These are phyloP conservation scores for Apodospora peruviana DNA, from an alignment of 495 filamentous ascomycete species.

Conservation along the genomic window DNA sequence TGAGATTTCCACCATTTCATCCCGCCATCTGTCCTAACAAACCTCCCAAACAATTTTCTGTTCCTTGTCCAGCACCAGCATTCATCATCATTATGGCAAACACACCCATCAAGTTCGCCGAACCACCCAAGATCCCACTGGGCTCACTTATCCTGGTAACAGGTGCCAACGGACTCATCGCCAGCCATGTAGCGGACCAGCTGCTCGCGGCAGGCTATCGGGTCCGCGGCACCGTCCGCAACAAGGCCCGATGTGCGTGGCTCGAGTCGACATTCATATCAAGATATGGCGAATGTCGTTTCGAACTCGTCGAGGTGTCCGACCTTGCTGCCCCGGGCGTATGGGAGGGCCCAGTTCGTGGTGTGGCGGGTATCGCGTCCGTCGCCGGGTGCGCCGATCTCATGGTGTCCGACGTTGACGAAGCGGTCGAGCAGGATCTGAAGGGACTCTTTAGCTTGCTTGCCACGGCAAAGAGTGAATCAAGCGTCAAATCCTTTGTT, in stretches of 20 bases:
- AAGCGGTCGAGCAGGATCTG: constrained; percentile 7
- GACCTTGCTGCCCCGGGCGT: constrained; percentile 30
- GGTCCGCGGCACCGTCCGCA: constrained; percentile 46
- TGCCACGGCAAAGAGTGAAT: constrained; percentile 9
- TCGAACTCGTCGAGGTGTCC: constrained; percentile 32
- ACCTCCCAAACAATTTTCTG: too few relatives aligned
- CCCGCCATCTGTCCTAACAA: too few relatives aligned
- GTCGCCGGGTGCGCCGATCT: constrained; percentile 8
- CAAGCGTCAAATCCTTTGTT: constrained; percentile 17
- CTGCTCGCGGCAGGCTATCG: constrained; percentile 42
- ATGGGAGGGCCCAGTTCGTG: constrained; percentile 34
- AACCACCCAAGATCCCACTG: constrained; percentile 10
- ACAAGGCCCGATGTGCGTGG: constrained; percentile 32
- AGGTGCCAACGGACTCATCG: constrained; percentile 50
- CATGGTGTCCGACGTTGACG: constrained; percentile 6
- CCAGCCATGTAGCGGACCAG: constrained; percentile 41
- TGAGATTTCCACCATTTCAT: too few relatives aligned
- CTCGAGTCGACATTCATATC: constrained; percentile 33
- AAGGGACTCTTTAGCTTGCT: constrained; percentile 7
- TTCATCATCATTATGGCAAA: neutral
- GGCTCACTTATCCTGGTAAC: constrained; percentile 40
- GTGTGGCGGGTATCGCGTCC: constrained; percentile 15
- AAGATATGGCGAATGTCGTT: constrained; percentile 30
- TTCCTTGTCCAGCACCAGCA: too few relatives aligned
- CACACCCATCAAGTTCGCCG: constrained; percentile 3